Evolutionary conservation across 441 rosid species (phyloP).

Genomic region (Capsella rubella): DNA sequence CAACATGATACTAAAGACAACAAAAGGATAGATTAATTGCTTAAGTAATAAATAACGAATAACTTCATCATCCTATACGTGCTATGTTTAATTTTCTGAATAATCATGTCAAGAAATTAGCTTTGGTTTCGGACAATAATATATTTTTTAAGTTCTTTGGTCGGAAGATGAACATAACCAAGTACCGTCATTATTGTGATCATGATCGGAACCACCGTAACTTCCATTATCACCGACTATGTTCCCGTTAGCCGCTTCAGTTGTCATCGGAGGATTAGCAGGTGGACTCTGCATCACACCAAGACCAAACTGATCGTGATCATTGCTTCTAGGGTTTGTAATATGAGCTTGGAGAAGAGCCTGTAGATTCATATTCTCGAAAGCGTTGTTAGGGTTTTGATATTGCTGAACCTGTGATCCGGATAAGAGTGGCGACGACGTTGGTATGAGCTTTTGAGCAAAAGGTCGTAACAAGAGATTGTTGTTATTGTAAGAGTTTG

Average conservation of each 20-base stretch:
- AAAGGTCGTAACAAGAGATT: slow-evolving; percentile 71
- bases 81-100: slow-evolving; percentile 41
- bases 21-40: slow-evolving; percentile 12
- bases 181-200: slow-evolving; percentile 58
- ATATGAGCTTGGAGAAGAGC: slow-evolving; percentile 63
- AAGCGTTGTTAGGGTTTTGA: slow-evolving; percentile 52
- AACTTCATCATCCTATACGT: slow-evolving; percentile 20
- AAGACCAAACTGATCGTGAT: slow-evolving; percentile 49
- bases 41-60: background rate
- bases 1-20: background rate
- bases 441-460: slow-evolving; percentile 59
- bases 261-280: slow-evolving; percentile 42
- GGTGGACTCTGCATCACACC: slow-evolving; percentile 58
- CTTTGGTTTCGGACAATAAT: slow-evolving; percentile 22
- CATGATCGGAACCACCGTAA: slow-evolving; percentile 36
- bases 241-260: slow-evolving; percentile 41
- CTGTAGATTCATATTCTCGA: slow-evolving; percentile 64
- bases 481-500: slow-evolving; percentile 44
- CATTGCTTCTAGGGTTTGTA: slow-evolving; percentile 47
- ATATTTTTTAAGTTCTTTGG: slow-evolving; percentile 25
- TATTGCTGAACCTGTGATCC: slow-evolving; percentile 45
- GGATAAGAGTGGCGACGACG: slow-evolving; percentile 45
- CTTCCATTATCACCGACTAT: slow-evolving; percentile 49
- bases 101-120: slow-evolving; percentile 51
- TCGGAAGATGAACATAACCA: slow-evolving; percentile 85